Base-by-base conservation (phyloP, 805 yeast genomes). In the Ogataea populi-albae region DNA sequence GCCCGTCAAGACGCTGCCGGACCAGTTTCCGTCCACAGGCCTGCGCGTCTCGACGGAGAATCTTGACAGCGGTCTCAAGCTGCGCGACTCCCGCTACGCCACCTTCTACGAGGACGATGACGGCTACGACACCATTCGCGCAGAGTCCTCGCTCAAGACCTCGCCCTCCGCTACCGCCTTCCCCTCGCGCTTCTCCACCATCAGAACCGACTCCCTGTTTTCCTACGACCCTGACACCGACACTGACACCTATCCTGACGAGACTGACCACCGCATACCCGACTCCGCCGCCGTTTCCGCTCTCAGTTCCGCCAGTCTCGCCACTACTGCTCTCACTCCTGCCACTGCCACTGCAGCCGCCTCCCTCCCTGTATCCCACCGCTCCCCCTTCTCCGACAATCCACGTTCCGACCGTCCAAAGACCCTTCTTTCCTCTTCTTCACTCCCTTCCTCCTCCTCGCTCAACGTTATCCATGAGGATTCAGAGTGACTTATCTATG, bases 91-190 rank as follows among this genome's bases (percentile, higher is more conserved):
- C 31, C 37, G 41, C 2, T 32, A 37, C 23, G 32, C 40, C 2
- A 41, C 41, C 6, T 49, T 35, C 34, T 49, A 49, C 30, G 52
- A 49, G 18, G 54, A 49, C 23, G 54, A 47, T 23, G 54, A 49
- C 23, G 54, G 52, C 5, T 49, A 49, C 30, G 46, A 38, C 18
- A 35, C 49, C 3, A 30, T 45, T 4, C 36, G 46, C 19, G 19
- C 41, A 4, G 46, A 36, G 9, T 17, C 32, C 2, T 37, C 47
- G 9, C 35, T 34, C 11, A 34, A 34, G 20, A 23, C 32, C 5
- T 23, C 47, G 7, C 40, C 37, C 11, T 14, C 34, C 6, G 32
- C 32, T 4, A 30, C 42, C 18, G 34, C 28, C 26, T 9, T 26
- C 11, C 30, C 42, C 11, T 41, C 46, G 7, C 23, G 42, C 17